Conservation (phyloP, 306 rosid species). For the Prunus persica region Prunus_persica_NCBIv2 NC_034009.1:36582001-36582500, state of each 20-base stretch:
- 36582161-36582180: background rate
- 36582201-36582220: background rate
- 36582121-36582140: background rate
- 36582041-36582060: background rate
- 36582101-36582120: background rate
- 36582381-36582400: background rate
- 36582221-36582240: too few relatives aligned
- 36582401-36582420: background rate
- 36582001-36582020: too few relatives aligned
- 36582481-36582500: too few relatives aligned
- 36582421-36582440: background rate
- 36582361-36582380: background rate
- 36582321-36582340: background rate
- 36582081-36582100: background rate
- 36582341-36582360: background rate
- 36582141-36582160: background rate
- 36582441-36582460: background rate
- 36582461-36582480: background rate
- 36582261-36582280: background rate
- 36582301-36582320: background rate
- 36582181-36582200: background rate
- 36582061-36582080: background rate
- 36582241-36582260: background rate
- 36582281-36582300: too few relatives aligned
- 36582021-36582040: too few relatives aligned